A percentile compares a stretch with the other conserved stretches of the same genome.
Conservation (phyloP, 2,329 filamentous ascomycete species). For the Westerdykella ornata region DNA sequence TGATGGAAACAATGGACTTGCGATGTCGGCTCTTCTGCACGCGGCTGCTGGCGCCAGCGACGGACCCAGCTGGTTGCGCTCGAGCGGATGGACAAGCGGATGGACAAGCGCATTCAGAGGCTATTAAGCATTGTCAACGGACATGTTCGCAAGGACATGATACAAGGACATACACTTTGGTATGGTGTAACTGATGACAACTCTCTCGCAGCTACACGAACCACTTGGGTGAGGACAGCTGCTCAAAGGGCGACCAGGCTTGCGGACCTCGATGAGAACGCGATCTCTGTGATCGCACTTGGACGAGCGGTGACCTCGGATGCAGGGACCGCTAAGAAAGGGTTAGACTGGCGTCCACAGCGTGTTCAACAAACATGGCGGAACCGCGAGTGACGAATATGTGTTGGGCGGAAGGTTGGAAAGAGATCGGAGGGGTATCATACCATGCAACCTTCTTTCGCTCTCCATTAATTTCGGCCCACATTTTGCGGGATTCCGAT, state of each 20-base stretch:
- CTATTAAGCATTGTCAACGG: constrained; percentile 1
- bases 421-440: constrained; percentile 23
- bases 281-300: constrained; percentile 66
- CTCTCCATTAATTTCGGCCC: constrained; percentile 56
- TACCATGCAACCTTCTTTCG: constrained; percentile 74
- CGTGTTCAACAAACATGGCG: too few relatives aligned
- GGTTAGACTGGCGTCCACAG: too few relatives aligned
- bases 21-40: constrained; percentile 28
- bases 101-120: constrained; percentile 28
- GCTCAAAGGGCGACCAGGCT: constrained; percentile 64
- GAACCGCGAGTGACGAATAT: too few relatives aligned
- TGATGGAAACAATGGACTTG: constrained; percentile 24
- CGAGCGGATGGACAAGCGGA: constrained; percentile 26
- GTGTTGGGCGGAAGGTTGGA: constrained; percentile 2
- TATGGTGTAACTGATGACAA: constrained; percentile 48
- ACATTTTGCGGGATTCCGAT: constrained; percentile 45
- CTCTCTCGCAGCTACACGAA: constrained; percentile 55
- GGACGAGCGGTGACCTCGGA: constrained; percentile 67
- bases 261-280: constrained; percentile 63
- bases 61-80: constrained; percentile 16
- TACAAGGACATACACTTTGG: constrained; percentile 28
- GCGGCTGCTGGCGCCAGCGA: constrained; percentile 18
- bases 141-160: background rate
- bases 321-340: constrained; percentile 48
- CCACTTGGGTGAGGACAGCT: constrained; percentile 61